Evolutionary conservation across 148 eudicot genomes (phyloP).

Genomic region (Silene latifolia): DNA sequence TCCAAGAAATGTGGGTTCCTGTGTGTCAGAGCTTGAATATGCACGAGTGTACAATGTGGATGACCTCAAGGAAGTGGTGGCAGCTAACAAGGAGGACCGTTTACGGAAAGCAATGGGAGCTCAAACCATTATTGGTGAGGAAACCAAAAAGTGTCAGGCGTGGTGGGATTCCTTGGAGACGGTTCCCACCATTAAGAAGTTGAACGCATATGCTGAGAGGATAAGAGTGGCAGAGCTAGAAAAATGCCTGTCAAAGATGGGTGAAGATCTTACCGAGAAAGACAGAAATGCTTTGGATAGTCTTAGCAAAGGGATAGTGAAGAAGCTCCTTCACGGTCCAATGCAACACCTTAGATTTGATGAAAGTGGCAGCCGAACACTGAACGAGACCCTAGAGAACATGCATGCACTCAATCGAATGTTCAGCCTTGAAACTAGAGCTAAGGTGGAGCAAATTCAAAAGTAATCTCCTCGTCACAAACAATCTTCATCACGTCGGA

Average conservation of each 20-base stretch:
- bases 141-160: conserved; percentile 72
- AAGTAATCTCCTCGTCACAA: conserved; percentile 36
- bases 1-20: conserved; percentile 87
- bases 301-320: conserved; percentile 83
- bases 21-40: conserved; percentile 55
- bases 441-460: conserved; percentile 77
- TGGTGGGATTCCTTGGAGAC: conserved; percentile 96
- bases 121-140: conserved; percentile 62
- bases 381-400: conserved; percentile 81
- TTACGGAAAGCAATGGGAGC: conserved; percentile 90
- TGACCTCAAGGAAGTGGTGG: conserved; percentile 95
- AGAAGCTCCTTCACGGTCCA: conserved; percentile 90
- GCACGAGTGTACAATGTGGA: conserved; percentile 77
- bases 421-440: conserved; percentile 92
- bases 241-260: conserved; percentile 75
- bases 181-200: conserved; percentile 87
- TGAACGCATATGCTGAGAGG: conserved; percentile 91
- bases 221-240: conserved; percentile 76
- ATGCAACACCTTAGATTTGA: conserved; percentile 95
- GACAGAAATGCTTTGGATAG: conserved; percentile 68
- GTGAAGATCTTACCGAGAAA: conserved; percentile 69
- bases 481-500: conserved; percentile 19
- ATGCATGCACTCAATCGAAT: conserved; percentile 94
- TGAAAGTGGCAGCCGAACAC: conserved; percentile 79
- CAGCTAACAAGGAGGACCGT: conserved; percentile 88